These are phyloP conservation scores for Beta lomatogona DNA, from an alignment of 179 eudicot genomes.

Conservation along the genomic window DNA sequence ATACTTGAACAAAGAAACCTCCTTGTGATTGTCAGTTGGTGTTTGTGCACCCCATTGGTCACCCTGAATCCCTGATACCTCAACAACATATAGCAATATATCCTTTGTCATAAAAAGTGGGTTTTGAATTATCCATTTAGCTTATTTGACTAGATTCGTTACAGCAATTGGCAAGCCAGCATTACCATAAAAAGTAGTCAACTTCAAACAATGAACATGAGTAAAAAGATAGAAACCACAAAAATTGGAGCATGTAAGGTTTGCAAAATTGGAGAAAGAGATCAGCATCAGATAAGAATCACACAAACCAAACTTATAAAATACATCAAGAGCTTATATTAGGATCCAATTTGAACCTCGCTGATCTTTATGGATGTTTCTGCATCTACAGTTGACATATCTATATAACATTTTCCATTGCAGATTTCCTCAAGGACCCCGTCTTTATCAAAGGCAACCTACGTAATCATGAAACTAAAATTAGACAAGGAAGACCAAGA, in stretches of 20 bases:
- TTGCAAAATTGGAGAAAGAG: neutral
- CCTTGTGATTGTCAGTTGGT: neutral
- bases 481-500: neutral
- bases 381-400: conserved; percentile 98
- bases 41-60: neutral
- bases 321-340: neutral
- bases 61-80: neutral
- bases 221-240: neutral
- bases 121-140: neutral
- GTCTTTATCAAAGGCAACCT: conserved; percentile 86
- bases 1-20: too few relatives aligned
- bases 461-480: conserved; percentile 18
- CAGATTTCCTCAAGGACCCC: conserved; percentile 79
- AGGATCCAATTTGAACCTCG: conserved; percentile 54
- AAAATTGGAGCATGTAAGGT: neutral
- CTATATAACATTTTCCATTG: conserved; percentile 84
- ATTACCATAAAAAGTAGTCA: neutral
- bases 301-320: neutral
- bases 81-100: neutral
- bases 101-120: neutral
- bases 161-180: neutral
- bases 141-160: neutral
- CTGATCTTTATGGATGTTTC: conserved; percentile 83
- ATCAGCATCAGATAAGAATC: neutral
- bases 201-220: neutral